phyloP scores from a whole-genome alignment of 768 basidiomycete species.

The Panaeolus cyanescens region DNA sequence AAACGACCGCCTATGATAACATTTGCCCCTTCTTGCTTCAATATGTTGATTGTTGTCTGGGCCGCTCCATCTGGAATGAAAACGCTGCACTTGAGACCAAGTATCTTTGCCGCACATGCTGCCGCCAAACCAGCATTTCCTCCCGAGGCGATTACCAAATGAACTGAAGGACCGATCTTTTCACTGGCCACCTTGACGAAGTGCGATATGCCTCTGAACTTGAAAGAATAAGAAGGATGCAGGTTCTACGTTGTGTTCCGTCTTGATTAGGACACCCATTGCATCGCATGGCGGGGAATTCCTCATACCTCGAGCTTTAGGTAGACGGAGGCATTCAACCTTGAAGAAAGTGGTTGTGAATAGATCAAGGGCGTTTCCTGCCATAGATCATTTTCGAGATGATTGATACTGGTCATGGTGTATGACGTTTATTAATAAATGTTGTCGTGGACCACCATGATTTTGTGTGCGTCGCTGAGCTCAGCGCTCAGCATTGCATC shows the following conservation, averaged over 20 bases:
- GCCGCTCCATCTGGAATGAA: conserved; percentile 61
- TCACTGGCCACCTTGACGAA: conserved; percentile 55
- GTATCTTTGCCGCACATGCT: conserved; percentile 58
- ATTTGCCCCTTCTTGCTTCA: conserved; percentile 56
- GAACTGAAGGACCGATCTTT: conserved; percentile 52
- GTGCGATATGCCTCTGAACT: conserved; percentile 69
- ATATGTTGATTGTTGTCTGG: conserved; percentile 46
- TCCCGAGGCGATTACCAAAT: conserved; percentile 71
- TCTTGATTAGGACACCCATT: neutral
- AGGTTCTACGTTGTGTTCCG: conserved; percentile 50
- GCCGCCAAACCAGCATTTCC: conserved; percentile 83
- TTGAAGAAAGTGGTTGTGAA: conserved; percentile 58
- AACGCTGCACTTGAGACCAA: conserved; percentile 64
- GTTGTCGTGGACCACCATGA: too few relatives aligned
- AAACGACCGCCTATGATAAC: conserved; percentile 58
- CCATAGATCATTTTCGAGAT: conserved; percentile 39
- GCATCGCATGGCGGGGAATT: conserved; percentile 11
- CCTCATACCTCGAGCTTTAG: conserved; percentile 68
- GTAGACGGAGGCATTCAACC: conserved; percentile 53
- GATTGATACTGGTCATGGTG: conserved; percentile 10
- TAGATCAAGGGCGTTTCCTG: conserved; percentile 65
- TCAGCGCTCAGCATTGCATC: too few relatives aligned
- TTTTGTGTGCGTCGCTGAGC: too few relatives aligned
- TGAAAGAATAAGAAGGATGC: conserved; percentile 77
- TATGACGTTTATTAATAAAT: neutral